phyloP scores from a whole-genome alignment of 2,329 filamentous ascomycete genomes.

The Stachybotrys chlorohalonatus region DNA sequence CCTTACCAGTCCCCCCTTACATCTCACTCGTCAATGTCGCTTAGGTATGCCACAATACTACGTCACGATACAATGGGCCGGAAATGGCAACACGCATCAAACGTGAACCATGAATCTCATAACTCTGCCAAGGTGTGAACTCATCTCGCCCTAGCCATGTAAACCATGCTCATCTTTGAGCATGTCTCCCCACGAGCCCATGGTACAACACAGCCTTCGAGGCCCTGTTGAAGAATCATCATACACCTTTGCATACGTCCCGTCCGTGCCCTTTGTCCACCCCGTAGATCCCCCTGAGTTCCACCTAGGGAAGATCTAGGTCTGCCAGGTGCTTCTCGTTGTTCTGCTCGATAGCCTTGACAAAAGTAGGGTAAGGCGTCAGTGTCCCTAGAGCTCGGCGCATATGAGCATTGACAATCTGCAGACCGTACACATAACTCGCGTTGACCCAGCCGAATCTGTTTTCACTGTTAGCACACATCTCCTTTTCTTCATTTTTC shows the following conservation, averaged over 20 bases:
- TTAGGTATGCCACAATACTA: no score
- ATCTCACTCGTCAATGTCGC: no score
- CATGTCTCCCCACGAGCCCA: conserved; percentile 1
- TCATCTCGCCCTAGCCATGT: no score
- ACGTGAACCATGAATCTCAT: no score
- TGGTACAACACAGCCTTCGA: not conserved
- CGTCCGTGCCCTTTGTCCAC: no score
- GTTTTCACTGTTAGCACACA: conserved; percentile 16
- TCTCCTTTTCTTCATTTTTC: not conserved
- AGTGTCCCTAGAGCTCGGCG: conserved; percentile 79
- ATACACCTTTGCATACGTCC: not conserved
- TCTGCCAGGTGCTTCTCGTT: conserved; percentile 43
- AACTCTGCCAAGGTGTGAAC: no score
- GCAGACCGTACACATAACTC: conserved; percentile 88
- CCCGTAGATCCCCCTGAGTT: no score
- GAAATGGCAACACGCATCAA: no score
- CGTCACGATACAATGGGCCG: no score
- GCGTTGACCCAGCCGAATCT: conserved; percentile 99
- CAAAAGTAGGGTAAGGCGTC: conserved; percentile 78
- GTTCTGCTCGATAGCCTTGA: conserved; percentile 53
- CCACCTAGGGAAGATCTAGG: conserved; percentile 14
- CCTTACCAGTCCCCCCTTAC: no score
- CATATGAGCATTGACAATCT: conserved; percentile 83
- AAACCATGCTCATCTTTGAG: no score
- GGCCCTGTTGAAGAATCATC: not conserved